These are phyloP conservation scores for Nemania bipapillata DNA, from an alignment of 2,329 filamentous ascomycete genomes.

Conservation along the genomic window DNA sequence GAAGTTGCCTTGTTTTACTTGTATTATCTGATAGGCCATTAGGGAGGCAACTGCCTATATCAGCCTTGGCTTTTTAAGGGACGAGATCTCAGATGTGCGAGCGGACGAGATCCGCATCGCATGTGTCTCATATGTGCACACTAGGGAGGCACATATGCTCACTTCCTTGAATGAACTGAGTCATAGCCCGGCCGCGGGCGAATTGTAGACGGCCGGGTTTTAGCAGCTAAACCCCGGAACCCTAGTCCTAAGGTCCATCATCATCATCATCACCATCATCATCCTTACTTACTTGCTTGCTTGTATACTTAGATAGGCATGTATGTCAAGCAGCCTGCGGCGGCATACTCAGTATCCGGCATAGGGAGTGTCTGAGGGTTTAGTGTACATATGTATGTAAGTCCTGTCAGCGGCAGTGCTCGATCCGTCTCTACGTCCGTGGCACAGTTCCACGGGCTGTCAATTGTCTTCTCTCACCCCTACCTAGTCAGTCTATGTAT, in stretches of 20 bases:
- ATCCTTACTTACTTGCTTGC: no score
- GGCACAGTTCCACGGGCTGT: not conserved
- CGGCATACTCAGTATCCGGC: not conserved
- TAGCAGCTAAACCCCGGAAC: not conserved
- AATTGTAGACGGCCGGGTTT: not conserved
- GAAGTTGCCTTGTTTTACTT: not conserved
- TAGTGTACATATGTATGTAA: not conserved
- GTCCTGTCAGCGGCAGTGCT: not conserved
- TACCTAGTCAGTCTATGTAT: not conserved
- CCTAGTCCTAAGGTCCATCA: no score
- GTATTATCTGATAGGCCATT: not conserved
- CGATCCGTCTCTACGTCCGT: not conserved
- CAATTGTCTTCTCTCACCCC: not conserved
- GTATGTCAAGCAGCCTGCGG: not conserved
- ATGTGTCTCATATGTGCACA: not conserved
- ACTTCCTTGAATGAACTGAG: not conserved
- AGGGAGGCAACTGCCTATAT: not conserved
- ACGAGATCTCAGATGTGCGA: not conserved
- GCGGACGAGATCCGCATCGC: slow-evolving; percentile 3
- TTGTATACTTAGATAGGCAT: no score
- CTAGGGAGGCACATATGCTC: not conserved
- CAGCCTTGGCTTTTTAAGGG: not conserved
- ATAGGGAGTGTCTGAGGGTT: not conserved
- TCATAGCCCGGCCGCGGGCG: not conserved
- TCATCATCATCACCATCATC: no score